Base-by-base conservation (phyloP, 2,329 filamentous ascomycete species). In the Hypoxylon sp. region DNA sequence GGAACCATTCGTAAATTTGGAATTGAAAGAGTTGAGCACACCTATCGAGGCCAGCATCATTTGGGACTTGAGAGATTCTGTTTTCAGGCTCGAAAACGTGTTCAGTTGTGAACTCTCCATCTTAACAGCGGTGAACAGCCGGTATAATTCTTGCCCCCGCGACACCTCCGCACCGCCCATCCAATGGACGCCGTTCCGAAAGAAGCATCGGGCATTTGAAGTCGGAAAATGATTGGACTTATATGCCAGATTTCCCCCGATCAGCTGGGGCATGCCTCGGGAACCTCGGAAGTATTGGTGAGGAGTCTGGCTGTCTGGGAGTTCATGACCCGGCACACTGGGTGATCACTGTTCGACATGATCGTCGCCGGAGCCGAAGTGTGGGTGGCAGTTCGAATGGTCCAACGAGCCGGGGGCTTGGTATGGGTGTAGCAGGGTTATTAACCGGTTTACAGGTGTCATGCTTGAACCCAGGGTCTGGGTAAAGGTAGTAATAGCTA, bases 261-360 rank as follows among this genome's bases (percentile, higher is more conserved):
- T 40, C 30, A 30, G 22, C 24, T 32, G 7, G 46, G 30, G n/a
- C 20, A 52, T 44, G 30, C 40, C 58, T 62, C 52, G 59, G 59
- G 38, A 62, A 40, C 22, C 12, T 58, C 46, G 52, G 59, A 63
- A 63, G 40, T 46, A 59, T 49, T 18, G 12, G 14, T 51, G 49
- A 54, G 54, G 60, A 49, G n/a, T n/a, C n/a, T n/a, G n/a, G n/a
- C n/a, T n/a, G n/a, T n/a, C n/a, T n/a, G n/a, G n/a, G n/a, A n/a
- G 49, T 49, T 30, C 44, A 20, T n/a, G 61, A 64, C 61, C 61
- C 61, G 61, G 54, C 49, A 50, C 40, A 40, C 54, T 64, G 61
- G 54, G 53, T 64, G 49, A 64, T 42, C 40, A 64, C 61, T 64
- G 61, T 64, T 64, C 54, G 61, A 64, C 60, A 64, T 58, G 61